Evolutionary conservation across 2,329 filamentous ascomycete species (phyloP), one percentile per base, ranked within the genome.

Genomic region (Cytospora schulzeri): DNA sequence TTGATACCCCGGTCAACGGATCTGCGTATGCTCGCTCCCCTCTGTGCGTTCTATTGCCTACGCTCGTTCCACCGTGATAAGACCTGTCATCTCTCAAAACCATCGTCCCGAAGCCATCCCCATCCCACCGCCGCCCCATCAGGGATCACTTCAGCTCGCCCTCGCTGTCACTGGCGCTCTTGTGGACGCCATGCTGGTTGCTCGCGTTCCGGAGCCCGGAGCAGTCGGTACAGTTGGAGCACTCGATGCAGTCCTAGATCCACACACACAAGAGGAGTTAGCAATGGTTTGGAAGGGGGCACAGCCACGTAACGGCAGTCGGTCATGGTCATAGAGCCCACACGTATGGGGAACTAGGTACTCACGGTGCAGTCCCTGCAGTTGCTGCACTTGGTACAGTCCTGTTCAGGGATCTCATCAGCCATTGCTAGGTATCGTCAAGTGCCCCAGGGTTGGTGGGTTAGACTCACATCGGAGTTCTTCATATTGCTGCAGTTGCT

Each of bases 211-310:
- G 48, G 14, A 66, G 45, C 9, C 64, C 64, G 35, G 60, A 60
- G 22, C 52, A 66, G 33, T 66, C 45, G n/a, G 26, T 66, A 57
- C 64, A 66, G 22, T 66, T 66, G 33, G 60, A 63, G 52, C 60
- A 66, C 15, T 56, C 35, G 61, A 66, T 14, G 31, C 58, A 55
- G 45, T 60, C 31, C 64, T 66, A 52, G 14, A 31, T 5, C 8
- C n/a, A 15, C 22, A 51, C 2, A 3, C 4, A 15, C 8, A n/a
- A n/a, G n/a, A n/a, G 6, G 14, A n/a, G 28, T 56, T 31, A 62
- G 60, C 29, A 38, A 35, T 11, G 15, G 4, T 4, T 15, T 17
- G 17, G 4, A 9, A 41, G 4, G 19, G n/a, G 38, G 5, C 19
- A 41, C 17, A 41, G 38, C 38, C 38, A 41, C 19, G 9, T 5